Evolutionary conservation across 164 flowering plant species (phyloP).

Genomic region (Cinnamomum micranthum): DNA sequence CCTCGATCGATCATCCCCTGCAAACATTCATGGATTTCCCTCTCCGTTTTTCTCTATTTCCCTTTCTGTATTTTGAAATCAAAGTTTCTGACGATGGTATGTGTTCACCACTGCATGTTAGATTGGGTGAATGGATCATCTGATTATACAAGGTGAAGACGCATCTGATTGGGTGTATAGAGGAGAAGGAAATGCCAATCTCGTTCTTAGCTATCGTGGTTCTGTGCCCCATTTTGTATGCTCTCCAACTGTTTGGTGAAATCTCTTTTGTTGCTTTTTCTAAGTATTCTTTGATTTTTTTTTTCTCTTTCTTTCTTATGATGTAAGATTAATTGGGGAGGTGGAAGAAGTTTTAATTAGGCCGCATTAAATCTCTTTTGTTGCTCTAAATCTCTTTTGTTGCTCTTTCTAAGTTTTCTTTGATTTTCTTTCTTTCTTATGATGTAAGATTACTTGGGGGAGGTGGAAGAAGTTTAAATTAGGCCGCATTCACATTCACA

Average conservation of each 20-base stretch:
- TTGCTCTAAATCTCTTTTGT: too few species aligned
- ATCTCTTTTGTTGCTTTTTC: background rate
- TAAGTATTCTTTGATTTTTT: background rate
- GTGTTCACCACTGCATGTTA: background rate
- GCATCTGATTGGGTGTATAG: constrained; percentile 79
- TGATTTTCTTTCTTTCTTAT: too few species aligned
- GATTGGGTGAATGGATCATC: constrained; percentile 31
- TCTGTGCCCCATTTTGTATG: constrained; percentile 63
- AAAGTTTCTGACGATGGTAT: background rate
- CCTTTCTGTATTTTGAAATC: background rate
- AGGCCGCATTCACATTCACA: too few species aligned
- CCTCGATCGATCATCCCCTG: too few species aligned
- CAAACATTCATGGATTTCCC: background rate
- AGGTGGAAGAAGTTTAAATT: too few species aligned
- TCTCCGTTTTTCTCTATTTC: background rate
- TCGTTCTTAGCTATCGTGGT: constrained; percentile 76
- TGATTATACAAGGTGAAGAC: constrained; percentile 48
- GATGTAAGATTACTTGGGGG: too few species aligned
- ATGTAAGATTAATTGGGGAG: too few species aligned
- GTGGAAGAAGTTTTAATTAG: too few species aligned
- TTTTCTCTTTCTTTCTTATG: too few species aligned
- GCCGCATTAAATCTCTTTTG: background rate
- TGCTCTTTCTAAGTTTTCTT: background rate
- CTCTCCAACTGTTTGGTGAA: background rate
- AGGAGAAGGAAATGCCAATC: constrained; percentile 91